Evolutionary conservation across 2,329 filamentous ascomycete genomes (phyloP).

Genomic region (Magnaporthales sp.): DNA sequence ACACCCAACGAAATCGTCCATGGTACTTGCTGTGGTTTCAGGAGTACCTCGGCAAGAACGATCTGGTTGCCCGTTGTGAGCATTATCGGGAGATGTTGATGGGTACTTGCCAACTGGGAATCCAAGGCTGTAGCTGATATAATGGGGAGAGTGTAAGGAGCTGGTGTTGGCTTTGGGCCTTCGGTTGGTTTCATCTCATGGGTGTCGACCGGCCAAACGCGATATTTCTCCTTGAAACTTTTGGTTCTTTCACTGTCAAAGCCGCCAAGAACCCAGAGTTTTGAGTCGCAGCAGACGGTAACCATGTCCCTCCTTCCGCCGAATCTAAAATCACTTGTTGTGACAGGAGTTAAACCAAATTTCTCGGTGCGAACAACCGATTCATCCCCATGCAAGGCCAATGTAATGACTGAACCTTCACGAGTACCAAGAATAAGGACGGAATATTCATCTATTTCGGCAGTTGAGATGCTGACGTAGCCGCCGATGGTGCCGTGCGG

Average conservation of each 20-base stretch:
- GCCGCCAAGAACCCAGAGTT: conserved; percentile 32
- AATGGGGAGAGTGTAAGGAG: conserved; percentile 36
- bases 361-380: conserved; percentile 15
- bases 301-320: conserved; percentile 24
- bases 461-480: conserved; percentile 26
- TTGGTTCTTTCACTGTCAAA: conserved; percentile 18
- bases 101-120: conserved; percentile 26
- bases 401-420: conserved; percentile 39
- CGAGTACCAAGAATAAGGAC: conserved; percentile 37
- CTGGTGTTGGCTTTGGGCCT: background rate
- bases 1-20: conserved; percentile 37
- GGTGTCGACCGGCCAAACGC: conserved; percentile 43
- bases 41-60: conserved; percentile 43
- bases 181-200: conserved; percentile 25
- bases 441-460: conserved; percentile 14
- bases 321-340: conserved; percentile 10
- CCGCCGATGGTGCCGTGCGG: background rate
- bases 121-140: conserved; percentile 36
- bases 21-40: conserved; percentile 35
- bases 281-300: conserved; percentile 36
- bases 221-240: conserved; percentile 29
- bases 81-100: conserved; percentile 33
- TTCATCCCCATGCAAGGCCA: conserved; percentile 17
- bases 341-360: conserved; percentile 16
- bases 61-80: conserved; percentile 41